A percentile compares a stretch with the other conserved stretches of the same genome.
These are phyloP conservation scores for Verbascum thapsus DNA, from an alignment of 257 asterid species.

Conservation along the genomic window DNA sequence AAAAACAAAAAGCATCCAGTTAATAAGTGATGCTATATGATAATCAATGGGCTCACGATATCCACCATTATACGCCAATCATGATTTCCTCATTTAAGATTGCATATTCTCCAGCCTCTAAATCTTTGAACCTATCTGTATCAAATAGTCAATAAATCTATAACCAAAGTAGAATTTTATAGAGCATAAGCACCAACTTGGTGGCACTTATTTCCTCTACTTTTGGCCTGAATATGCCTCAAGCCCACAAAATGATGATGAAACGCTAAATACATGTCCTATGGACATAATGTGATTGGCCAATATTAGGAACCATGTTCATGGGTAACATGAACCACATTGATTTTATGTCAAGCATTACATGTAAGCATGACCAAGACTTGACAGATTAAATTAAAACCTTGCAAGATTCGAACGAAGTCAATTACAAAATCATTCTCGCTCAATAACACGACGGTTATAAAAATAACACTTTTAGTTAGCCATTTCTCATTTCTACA, in stretches of 20 bases:
- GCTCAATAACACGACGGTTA: background rate
- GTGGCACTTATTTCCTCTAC: background rate
- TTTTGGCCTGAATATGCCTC: background rate
- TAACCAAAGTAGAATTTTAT: background rate
- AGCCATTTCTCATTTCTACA: background rate
- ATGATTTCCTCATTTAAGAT: background rate
- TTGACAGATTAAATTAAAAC: background rate
- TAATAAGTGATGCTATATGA: background rate
- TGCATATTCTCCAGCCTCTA: slow-evolving; percentile 1
- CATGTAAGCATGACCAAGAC: background rate
- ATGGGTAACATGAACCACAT: background rate
- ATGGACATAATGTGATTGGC: background rate
- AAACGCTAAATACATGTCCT: background rate
- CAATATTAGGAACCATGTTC: background rate
- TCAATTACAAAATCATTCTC: background rate
- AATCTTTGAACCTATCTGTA: background rate
- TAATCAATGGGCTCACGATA: background rate
- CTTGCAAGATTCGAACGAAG: background rate
- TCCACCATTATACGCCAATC: background rate
- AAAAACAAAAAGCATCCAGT: background rate
- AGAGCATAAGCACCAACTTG: background rate
- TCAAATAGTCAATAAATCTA: slow-evolving; percentile 8
- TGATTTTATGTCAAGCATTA: background rate
- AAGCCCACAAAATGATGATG: background rate
- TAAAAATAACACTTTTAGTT: background rate